These are phyloP conservation scores for Phytophthora sp. DNA, from an alignment of 352 stramenopile genomes.

Conservation along the genomic window DNA sequence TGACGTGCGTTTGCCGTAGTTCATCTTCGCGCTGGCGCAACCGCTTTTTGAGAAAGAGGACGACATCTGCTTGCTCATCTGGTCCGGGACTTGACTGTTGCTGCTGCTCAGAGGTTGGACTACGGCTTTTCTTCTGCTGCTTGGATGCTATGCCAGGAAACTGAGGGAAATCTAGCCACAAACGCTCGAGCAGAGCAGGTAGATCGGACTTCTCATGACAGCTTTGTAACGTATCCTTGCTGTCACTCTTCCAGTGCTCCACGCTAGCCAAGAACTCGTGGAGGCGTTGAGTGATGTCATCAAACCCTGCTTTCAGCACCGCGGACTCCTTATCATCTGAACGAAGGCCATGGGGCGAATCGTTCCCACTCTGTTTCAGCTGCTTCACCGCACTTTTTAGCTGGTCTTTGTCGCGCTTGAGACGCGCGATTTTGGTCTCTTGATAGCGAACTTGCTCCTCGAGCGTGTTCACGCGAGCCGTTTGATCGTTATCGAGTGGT, in stretches of 20 bases:
- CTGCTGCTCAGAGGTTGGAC: not conserved
- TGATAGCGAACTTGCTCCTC: conserved; percentile 41
- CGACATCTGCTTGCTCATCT: conserved; percentile 30
- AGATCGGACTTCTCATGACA: conserved; percentile 39
- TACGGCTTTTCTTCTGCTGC: conserved; percentile 8
- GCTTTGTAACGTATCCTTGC: conserved; percentile 42
- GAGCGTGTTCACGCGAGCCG: conserved; percentile 23
- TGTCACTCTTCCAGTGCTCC: conserved; percentile 59
- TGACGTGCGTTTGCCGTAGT: conserved; percentile 56
- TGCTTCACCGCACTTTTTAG: conserved; percentile 36
- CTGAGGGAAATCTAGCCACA: conserved; percentile 66
- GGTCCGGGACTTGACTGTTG: not conserved
- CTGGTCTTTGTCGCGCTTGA: conserved; percentile 48
- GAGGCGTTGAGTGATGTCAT: conserved; percentile 47
- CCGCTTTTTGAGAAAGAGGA: conserved; percentile 67
- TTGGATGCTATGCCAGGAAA: conserved; percentile 32
- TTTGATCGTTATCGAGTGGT: conserved; percentile 33
- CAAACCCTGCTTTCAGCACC: conserved; percentile 40
- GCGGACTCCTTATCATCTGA: conserved; percentile 7
- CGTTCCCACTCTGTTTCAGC: conserved; percentile 12
- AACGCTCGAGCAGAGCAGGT: conserved; percentile 41
- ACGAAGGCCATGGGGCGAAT: conserved; percentile 1
- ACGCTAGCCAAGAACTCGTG: conserved; percentile 55
- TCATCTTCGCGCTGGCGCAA: conserved; percentile 67
- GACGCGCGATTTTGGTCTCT: conserved; percentile 32